A percentile compares a stretch with the other conserved stretches of the same genome.
Evolutionary conservation across 495 filamentous ascomycete species (phyloP).

Genomic region (Podospora sp.): DNA sequence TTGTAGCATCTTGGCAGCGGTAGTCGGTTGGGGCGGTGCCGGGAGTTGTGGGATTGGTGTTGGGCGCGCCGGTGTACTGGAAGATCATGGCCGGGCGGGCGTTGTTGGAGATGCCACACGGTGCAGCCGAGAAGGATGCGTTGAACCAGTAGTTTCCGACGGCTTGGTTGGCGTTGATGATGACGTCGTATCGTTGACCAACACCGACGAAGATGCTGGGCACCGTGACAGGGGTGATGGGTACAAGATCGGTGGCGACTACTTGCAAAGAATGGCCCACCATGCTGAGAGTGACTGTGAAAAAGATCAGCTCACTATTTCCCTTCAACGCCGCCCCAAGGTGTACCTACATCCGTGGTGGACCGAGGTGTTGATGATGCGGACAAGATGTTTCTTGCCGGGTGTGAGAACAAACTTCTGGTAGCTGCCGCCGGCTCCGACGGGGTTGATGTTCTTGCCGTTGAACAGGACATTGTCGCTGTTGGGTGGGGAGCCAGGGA

Average conservation of each 20-base stretch:
- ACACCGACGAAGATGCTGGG: constrained; percentile 56
- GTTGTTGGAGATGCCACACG: constrained; percentile 33
- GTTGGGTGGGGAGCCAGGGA: constrained; percentile 34
- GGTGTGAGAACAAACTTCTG: constrained; percentile 39
- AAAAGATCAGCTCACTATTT: no score
- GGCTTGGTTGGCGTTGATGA: constrained; percentile 59
- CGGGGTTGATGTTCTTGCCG: constrained; percentile 45
- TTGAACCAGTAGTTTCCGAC: constrained; percentile 59
- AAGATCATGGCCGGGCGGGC: constrained; percentile 34
- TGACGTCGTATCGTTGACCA: constrained; percentile 68
- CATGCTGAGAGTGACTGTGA: constrained; percentile 39
- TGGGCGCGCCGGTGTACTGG: constrained; percentile 30
- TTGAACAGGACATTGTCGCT: constrained; percentile 42
- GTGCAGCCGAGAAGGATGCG: constrained; percentile 29
- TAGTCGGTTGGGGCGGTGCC: constrained; percentile 27
- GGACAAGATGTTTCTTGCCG: constrained; percentile 50
- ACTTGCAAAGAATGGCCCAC: constrained; percentile 55
- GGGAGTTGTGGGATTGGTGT: constrained; percentile 19
- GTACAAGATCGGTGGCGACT: constrained; percentile 51
- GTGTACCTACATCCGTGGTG: constrained; percentile 41
- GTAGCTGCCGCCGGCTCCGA: constrained; percentile 32
- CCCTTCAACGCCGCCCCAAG: no score
- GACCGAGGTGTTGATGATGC: constrained; percentile 54
- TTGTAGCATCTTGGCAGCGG: constrained; percentile 22
- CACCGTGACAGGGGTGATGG: constrained; percentile 49